Evolutionary conservation across 179 eudicot species (phyloP).

Genomic region (Silene coronaria): DNA sequence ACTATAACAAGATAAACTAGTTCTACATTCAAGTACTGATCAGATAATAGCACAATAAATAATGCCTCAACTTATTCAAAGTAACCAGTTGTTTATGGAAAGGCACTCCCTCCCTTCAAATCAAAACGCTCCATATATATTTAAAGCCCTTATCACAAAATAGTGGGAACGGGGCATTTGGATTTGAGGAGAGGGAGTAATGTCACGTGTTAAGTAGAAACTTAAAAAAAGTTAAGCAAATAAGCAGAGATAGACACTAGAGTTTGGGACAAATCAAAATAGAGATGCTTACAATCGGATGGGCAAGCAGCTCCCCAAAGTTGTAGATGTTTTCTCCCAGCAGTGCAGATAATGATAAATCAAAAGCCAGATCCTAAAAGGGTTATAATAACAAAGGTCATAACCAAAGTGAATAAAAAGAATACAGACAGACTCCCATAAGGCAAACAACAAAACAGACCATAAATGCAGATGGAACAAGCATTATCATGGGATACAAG

Average conservation of each 20-base stretch:
- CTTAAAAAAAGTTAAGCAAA: not conserved
- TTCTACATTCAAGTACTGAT: not conserved
- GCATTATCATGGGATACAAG: not conserved
- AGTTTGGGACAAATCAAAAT: not conserved
- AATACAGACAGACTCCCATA: not conserved
- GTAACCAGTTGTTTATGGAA: not conserved
- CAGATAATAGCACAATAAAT: not conserved
- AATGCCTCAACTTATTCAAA: not conserved
- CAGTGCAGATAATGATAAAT: slow-evolving; percentile 85
- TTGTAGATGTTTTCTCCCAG: slow-evolving; percentile 97
- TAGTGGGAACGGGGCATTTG: too few relatives aligned
- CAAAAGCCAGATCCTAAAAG: slow-evolving; percentile 89
- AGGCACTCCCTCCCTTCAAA: too few relatives aligned
- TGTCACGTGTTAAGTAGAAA: not conserved
- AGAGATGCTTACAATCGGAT: slow-evolving; percentile 76
- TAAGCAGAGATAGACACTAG: not conserved
- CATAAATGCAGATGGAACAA: not conserved
- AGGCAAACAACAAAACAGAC: not conserved
- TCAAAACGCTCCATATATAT: too few relatives aligned
- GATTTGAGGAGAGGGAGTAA: too few relatives aligned
- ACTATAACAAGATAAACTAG: not conserved
- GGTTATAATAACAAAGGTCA: not conserved
- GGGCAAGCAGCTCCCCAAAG: slow-evolving; percentile 97
- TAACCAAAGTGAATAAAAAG: slow-evolving; percentile 7
- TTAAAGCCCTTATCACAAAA: too few relatives aligned